Conservation (phyloP, 208 protist species). For the Crithidia expoeki region DNA sequence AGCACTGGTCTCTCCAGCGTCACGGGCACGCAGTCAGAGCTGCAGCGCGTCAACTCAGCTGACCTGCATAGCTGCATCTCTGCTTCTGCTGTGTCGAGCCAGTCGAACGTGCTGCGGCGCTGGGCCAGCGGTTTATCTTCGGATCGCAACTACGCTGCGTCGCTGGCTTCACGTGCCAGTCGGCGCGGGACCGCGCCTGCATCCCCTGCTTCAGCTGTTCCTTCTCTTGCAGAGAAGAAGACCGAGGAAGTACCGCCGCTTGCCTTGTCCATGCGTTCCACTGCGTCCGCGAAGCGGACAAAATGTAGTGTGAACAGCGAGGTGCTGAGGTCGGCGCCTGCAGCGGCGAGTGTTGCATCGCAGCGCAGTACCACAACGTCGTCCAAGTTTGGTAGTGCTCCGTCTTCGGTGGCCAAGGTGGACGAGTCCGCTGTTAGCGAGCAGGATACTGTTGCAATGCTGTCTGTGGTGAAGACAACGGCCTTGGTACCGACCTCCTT, state of each 20-base stretch:
- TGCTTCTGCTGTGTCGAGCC: constrained; percentile 6
- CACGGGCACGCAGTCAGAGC: background rate
- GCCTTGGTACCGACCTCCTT: background rate
- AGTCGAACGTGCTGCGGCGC: constrained; percentile 3
- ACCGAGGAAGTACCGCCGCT: background rate
- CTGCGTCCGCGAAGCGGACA: background rate
- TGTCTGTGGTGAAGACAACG: background rate
- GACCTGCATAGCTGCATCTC: constrained; percentile 14
- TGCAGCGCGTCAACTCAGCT: constrained; percentile 3
- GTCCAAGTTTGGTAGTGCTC: background rate
- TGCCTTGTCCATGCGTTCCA: background rate
- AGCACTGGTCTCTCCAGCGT: background rate
- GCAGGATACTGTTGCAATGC: no score
- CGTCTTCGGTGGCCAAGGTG: background rate
- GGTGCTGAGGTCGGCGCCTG: no score
- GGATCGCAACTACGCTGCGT: background rate
- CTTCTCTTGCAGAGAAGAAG: background rate
- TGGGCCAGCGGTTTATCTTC: constrained; percentile 2
- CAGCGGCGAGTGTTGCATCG: background rate
- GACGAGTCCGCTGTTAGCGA: no score
- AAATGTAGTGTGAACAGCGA: background rate
- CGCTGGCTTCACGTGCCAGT: background rate
- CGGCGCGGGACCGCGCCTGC: background rate
- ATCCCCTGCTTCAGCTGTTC: background rate
- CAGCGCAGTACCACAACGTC: background rate